phyloP scores from a whole-genome alignment of 2,329 filamentous ascomycete species.

The Dactylonectria estremocensis region DNA sequence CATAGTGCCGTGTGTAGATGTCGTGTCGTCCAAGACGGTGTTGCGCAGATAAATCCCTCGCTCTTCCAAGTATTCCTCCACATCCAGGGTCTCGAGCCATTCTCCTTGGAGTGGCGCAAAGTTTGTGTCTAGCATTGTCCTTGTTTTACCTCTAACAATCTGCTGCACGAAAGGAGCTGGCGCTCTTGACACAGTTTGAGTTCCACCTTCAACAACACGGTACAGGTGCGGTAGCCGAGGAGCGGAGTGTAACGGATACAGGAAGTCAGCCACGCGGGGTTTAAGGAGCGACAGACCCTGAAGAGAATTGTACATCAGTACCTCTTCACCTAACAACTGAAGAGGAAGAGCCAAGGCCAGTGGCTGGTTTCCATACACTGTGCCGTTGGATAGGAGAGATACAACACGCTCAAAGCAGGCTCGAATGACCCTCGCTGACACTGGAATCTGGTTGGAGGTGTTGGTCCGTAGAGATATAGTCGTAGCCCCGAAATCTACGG shows the following conservation, averaged over 20 bases:
- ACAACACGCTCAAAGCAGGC: neutral
- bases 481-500: neutral
- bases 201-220: slow-evolving; percentile 14
- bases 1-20: neutral
- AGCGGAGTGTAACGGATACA: neutral
- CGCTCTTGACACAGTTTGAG: neutral
- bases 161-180: slow-evolving; percentile 3
- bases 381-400: neutral
- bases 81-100: slow-evolving; percentile 25
- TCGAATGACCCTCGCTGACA: neutral
- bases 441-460: neutral
- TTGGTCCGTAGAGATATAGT: neutral
- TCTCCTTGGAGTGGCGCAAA: slow-evolving; percentile 17
- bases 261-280: neutral
- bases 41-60: slow-evolving; percentile 13
- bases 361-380: neutral
- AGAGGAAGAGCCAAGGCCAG: neutral
- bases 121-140: slow-evolving; percentile 13
- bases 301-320: neutral
- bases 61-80: slow-evolving; percentile 31
- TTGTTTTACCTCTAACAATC: slow-evolving; percentile 1
- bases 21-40: neutral
- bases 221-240: slow-evolving; percentile 8
- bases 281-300: neutral
- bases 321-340: neutral